Base-by-base conservation (phyloP, 139 green algal genomes). In the Limnomonas spitsbergensis region DNA sequence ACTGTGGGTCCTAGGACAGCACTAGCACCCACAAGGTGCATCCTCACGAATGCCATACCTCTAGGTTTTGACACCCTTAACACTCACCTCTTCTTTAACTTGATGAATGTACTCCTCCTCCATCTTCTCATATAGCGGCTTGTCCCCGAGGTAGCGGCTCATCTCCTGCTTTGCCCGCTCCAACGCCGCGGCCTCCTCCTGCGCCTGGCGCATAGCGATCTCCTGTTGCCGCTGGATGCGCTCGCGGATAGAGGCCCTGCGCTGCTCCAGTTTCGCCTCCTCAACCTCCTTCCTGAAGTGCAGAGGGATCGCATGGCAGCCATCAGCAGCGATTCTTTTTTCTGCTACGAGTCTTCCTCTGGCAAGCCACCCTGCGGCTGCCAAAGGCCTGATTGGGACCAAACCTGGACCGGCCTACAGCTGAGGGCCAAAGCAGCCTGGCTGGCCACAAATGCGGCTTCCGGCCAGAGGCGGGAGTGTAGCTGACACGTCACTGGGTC, bases 211-310 rank as follows among this genome's bases (percentile, higher is more conserved):
- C 26, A 77, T 77, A 0, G 47, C 38, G 3, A 83, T 72, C 66
- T 83, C 81, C 53, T 86, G 81, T 77, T 86, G 81, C 14, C 40
- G 53, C 24, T 61, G 38, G 76, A 86, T 86, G 54, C 78, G 78
- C 42, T 86, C 78, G 7, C 82, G 73, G 7, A 86, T 78, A 31
- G 72, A 53, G 0, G 54, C 40, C 1, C 82, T 73, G n/a, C 82
- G 73, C 1, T 78, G 72, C 78, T 86, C 82, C 39, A 86, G 69
- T 36, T 73, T 69, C 0, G 67, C 67, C 68, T 83, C 73, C 74
- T 86, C 82, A 36, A 69, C 78, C 68, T 82, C 77, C 7, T 56
- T 54, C 36, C 35, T 54, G 56, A 7, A 36, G 7, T 29, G 20
- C 47, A 61, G n/a, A n/a, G n/a, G n/a, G n/a, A n/a, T n/a, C n/a